Base-by-base conservation (phyloP, 228 moss, liverwort and hornwort genomes). In the Sphagnum fallax region DNA sequence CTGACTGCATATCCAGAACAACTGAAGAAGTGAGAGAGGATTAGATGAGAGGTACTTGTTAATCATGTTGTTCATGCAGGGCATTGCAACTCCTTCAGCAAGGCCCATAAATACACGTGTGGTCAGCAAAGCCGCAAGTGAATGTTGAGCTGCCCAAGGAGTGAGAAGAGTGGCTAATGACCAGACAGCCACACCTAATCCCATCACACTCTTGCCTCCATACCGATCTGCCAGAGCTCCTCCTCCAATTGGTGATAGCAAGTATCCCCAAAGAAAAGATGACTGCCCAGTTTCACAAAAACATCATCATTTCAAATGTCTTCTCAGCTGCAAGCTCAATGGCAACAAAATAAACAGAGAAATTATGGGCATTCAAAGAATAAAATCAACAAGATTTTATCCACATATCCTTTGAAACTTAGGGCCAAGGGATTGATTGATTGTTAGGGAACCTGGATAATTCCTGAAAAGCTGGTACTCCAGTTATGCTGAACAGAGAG, bases 51-150 rank as follows among this genome's bases (percentile, higher is more conserved):
- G 66, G 78, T 77, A 94, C 94, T 79, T 94, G 87, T 71, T 81
- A 66, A 91, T 80, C 77, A 94, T 81, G 79, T 87, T 91, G 79
- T 94, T 94, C 91, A 94, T 91, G 80, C 80, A 90, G 14, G 94
- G 94, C 91, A 94, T 90, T 16, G 91, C 91, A 16, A 91, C 90
- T 49, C 94, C 94, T 75, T 91, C 90, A 5, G 91, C 94, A 6
- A 88, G 48, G 13, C 94, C 90, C 91, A 94, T 87, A 47, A 94
- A 71, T 62, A 80, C 86, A 58, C 94, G 86, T 53, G 75, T 68
- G 4, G 83, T 67, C 60, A 94, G 81, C 77, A 94, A 72, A 75
- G 75, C 67, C 57, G 78, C 74, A 62, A 91, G 74, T 14, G 94
- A 94, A 14, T 88, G 84, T 8, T 60, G 49, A 13, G 87, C 88